These are phyloP conservation scores for Inga laurina DNA, from an alignment of 306 rosid species.

Conservation along the genomic window DNA sequence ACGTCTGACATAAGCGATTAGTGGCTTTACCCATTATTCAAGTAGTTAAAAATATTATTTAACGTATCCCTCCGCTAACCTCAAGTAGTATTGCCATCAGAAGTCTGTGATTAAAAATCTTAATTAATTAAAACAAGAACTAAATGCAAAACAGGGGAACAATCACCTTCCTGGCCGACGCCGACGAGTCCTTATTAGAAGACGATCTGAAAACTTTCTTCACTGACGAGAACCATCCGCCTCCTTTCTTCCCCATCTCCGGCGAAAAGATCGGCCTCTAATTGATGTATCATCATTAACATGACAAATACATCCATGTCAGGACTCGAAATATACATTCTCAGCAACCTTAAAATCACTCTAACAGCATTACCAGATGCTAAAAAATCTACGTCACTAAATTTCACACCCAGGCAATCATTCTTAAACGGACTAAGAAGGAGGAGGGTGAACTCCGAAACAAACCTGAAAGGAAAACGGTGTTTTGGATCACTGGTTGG, in stretches of 20 bases:
- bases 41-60: not conserved
- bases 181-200: conserved; percentile 52
- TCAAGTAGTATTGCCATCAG: not conserved
- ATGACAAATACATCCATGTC: conserved; percentile 18
- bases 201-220: conserved; percentile 68
- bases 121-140: not conserved
- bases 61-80: not conserved
- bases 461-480: conserved; percentile 39
- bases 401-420: not conserved
- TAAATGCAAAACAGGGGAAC: not conserved
- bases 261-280: conserved; percentile 30
- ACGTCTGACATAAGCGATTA: not conserved
- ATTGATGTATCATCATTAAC: not conserved
- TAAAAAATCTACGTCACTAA: not conserved
- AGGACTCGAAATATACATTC: conserved; percentile 5
- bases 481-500: conserved; percentile 20
- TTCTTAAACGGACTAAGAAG: not conserved
- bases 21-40: conserved; percentile 2
- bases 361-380: not conserved
- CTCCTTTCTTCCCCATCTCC: conserved; percentile 75
- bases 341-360: conserved; percentile 1
- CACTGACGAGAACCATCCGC: conserved; percentile 65
- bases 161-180: conserved; percentile 50
- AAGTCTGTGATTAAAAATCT: not conserved
- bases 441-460: not conserved